A percentile compares a stretch with the other conserved stretches of the same genome.
Conservation (phyloP, 192 early-diverging fungal species). For the Phycomyces nitens region DNA sequence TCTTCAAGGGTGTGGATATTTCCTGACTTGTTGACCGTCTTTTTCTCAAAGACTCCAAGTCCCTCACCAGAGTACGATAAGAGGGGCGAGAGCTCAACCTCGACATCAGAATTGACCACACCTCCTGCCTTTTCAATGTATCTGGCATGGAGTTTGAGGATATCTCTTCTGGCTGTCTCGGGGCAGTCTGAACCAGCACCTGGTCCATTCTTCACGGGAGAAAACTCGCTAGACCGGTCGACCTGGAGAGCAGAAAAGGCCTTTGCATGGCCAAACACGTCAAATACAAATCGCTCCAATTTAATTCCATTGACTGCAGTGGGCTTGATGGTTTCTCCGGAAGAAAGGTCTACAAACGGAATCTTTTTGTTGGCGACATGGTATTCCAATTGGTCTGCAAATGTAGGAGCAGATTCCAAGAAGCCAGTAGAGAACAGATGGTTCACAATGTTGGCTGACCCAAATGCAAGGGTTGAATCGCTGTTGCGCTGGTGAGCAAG, state of each 20-base stretch:
- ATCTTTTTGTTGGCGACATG: conserved; percentile 94
- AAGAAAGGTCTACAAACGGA: conserved; percentile 66
- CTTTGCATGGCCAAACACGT: conserved; percentile 80
- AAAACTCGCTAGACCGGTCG: conserved; percentile 83
- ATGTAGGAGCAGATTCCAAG: conserved; percentile 63
- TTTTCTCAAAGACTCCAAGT: conserved; percentile 65
- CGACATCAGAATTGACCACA: conserved; percentile 37
- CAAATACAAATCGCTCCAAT: conserved; percentile 94
- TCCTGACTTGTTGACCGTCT: conserved; percentile 33
- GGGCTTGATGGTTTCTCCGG: conserved; percentile 63
- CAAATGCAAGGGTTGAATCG: conserved; percentile 62
- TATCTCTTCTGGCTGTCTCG: conserved; percentile 77
- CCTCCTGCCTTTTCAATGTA: conserved; percentile 78
- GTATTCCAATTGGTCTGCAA: conserved; percentile 75
- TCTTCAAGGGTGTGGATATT: conserved; percentile 16
- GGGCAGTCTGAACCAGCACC: conserved; percentile 79
- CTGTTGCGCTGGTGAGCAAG: conserved; percentile 59
- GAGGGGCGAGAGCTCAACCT: conserved; percentile 62
- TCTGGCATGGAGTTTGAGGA: conserved; percentile 69
- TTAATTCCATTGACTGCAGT: conserved; percentile 83
- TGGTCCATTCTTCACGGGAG: conserved; percentile 90
- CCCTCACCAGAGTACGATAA: conserved; percentile 88
- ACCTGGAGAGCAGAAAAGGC: conserved; percentile 82
- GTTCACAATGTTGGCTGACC: conserved; percentile 90
- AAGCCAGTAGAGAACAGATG: conserved; percentile 89